A percentile compares a stretch with the other conserved stretches of the same genome.
Evolutionary conservation across 2,329 filamentous ascomycete genomes (phyloP).

Genomic region (Sarocladium kiliense): DNA sequence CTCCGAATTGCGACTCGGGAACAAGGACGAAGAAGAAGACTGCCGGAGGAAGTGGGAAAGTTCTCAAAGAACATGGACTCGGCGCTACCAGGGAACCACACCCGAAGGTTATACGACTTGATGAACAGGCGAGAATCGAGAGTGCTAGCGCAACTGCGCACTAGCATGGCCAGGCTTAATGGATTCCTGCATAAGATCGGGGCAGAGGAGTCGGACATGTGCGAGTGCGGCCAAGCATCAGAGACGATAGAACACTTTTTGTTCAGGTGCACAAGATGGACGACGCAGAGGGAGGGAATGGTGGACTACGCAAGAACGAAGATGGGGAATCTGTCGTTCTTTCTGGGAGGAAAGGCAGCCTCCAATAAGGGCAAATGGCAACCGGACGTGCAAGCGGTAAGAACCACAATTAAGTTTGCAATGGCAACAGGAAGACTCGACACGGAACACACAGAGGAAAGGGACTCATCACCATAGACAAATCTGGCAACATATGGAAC

Average conservation of each 20-base stretch:
- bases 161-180: not conserved
- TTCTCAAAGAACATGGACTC: too few relatives aligned
- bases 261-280: too few relatives aligned
- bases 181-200: not conserved
- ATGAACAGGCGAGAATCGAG: too few relatives aligned
- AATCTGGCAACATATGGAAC: not conserved
- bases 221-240: too few relatives aligned
- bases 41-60: too few relatives aligned
- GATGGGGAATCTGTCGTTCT: constrained; percentile 1
- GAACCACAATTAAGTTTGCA: constrained; percentile 7
- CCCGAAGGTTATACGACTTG: too few relatives aligned
- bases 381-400: constrained; percentile 3
- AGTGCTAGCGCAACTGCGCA: too few relatives aligned
- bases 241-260: too few relatives aligned
- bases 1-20: too few relatives aligned
- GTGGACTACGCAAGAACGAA: not conserved
- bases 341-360: constrained; percentile 5
- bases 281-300: not conserved
- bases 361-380: not conserved
- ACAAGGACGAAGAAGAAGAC: too few relatives aligned
- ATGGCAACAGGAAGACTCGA: constrained; percentile 4
- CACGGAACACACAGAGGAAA: not conserved
- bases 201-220: too few relatives aligned
- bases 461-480: not conserved
- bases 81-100: too few relatives aligned